Evolutionary conservation across 108 stramenopile species (phyloP), one percentile per base, ranked within the genome.

Genomic region (Epipyxis sp.): DNA sequence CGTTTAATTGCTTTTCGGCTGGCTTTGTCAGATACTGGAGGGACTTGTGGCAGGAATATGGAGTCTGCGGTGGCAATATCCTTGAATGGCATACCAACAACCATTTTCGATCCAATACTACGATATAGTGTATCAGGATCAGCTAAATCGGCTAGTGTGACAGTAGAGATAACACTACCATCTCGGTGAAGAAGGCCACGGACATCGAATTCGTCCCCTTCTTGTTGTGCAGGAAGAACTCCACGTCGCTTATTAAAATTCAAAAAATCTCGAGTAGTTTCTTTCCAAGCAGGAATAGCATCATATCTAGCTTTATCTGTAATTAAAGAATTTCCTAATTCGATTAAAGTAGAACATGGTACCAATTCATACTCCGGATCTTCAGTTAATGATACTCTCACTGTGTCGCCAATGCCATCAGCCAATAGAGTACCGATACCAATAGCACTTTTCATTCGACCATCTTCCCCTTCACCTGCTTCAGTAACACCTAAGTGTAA

Each of bases 381-480:
- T 76, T 97, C 96, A 46, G 96, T 97, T 80, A 97, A 80, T 1
- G 94, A 94, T 20, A 97, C 96, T 59, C 96, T 93, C 61, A 97
- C 86, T 29, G 96, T 97, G 81, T 97, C 96, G 37, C 96, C 96
- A 59, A 97, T 85, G 67, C 96, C 96, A 87, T 97, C 96, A 42
- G 91, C 91, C 45, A 97, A 87, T 41, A 97, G 86, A 42, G 94
- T 93, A 43, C 96, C 96, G 79, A 97, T 97, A 71, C 96, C 96
- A 76, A 97, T 93, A 59, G 96, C 96, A 27, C 89, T 90, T 81
- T 97, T 97, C 96, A 97, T 97, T 20, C 96, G 91, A 30, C 96
- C 96, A 88, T 97, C 96, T 82, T 97, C 96, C n/a, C 96, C 96
- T 80, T 97, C 96, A 13, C 96, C 96, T 20, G 96, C 96, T 81